Base-by-base conservation (phyloP, 108 stramenopile genomes). In the Parietichytrium sp. region DNA sequence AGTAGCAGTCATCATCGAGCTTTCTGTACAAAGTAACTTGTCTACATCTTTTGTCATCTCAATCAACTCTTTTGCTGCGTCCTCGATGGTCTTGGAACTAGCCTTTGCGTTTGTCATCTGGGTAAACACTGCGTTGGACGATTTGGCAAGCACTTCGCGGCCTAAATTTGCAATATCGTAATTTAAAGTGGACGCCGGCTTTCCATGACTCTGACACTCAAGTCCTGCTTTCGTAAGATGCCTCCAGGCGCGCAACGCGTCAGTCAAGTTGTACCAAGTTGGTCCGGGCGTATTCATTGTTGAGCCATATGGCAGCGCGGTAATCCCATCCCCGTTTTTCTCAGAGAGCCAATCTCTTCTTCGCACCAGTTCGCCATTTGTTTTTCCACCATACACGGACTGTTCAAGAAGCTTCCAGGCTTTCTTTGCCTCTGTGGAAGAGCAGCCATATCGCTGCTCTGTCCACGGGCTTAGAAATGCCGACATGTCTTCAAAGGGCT, bases 151-250 rank as follows among this genome's bases (percentile, higher is more conserved):
- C 18, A 50, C 79, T 33, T 79, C 79, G 4, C 79, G 79, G 3
- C 79, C 79, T 8, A 30, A 30, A 49, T 79, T 79, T 23, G 31
- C 79, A 3, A 79, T 3, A 23, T 79, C 79, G 49, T 79, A 79
- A 29, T 12, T 23, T 3, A 50, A 42, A n/a, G 61, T 72, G 38
- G 38, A 42, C 10, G 61, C 38, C 18, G 45, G 10, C 20, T 10
- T 72, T n/a, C 13, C 29, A 7, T 3, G 3, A 26, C 51, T 4
- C 4, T 3, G 4, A 3, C 51, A 26, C 3, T n/a, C n/a, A 3
- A 4, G 49, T 0, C 23, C 13, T 4, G 49, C 33, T 0, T 29
- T 20, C 23, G 55, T 31, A 4, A 79, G 49, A 16, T 27, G 50
- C 7, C 15, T 18, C 79, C 79, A 79, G n/a, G 79, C 79, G 4